These are phyloP conservation scores for Citrus medica DNA, from an alignment of 345 rosid species.

Conservation along the genomic window DNA sequence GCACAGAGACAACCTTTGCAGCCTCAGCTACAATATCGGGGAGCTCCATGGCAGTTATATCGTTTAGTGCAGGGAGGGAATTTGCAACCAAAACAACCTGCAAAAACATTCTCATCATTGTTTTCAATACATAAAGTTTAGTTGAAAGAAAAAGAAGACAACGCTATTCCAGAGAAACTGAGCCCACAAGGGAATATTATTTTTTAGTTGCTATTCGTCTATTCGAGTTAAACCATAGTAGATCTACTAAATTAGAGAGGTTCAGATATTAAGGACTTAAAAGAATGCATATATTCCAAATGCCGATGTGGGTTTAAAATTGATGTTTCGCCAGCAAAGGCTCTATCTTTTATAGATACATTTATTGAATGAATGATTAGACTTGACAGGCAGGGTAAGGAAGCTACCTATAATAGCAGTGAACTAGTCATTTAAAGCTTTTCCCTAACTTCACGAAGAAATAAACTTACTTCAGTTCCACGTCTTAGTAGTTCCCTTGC, in stretches of 20 bases:
- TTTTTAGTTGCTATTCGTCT: neutral
- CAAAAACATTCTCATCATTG: slow-evolving; percentile 18
- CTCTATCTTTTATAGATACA: neutral
- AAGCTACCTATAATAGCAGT: neutral
- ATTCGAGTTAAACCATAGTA: neutral
- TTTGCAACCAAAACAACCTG: slow-evolving; percentile 98
- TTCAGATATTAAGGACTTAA: neutral
- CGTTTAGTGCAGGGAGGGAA: slow-evolving; percentile 96
- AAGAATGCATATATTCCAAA: neutral
- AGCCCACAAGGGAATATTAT: neutral
- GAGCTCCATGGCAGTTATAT: slow-evolving; percentile 95
- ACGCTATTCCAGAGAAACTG: neutral
- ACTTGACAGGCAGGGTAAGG: neutral
- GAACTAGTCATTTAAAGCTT: neutral
- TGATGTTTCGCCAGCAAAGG: neutral
- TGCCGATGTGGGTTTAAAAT: neutral
- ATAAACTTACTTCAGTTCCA: slow-evolving; percentile 80
- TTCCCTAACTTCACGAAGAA: slow-evolving; percentile 9
- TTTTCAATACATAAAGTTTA: neutral
- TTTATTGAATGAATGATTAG: neutral
- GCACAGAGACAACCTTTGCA: slow-evolving; percentile 66
- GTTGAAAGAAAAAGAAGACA: slow-evolving; percentile 13
- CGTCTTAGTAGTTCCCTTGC: slow-evolving; percentile 92
- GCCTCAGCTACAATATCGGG: slow-evolving; percentile 97
- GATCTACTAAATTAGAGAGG: neutral